Percentiles rank a stretch among this genome's conserved stretches.
Conservation (phyloP, 1,139 yeast genomes). For the Nakaseomyces delphensis region DNA sequence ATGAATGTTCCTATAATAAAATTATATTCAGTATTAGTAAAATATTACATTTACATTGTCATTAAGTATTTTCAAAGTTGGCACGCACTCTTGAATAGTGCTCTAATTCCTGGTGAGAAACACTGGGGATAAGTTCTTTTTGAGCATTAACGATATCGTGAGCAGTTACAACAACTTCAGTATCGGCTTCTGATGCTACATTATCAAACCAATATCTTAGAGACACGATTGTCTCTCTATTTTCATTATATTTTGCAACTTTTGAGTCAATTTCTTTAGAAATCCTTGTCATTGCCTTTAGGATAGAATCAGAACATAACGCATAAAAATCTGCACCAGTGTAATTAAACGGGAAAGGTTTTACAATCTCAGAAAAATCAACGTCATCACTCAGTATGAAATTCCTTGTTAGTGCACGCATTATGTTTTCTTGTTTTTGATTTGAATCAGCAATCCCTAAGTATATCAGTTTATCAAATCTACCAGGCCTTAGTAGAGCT, state of each 20-base stretch:
- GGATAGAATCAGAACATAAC: slow-evolving; percentile 86
- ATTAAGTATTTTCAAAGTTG: slow-evolving; percentile 47
- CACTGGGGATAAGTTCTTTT: slow-evolving; percentile 67
- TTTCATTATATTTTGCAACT: slow-evolving; percentile 44
- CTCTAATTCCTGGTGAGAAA: slow-evolving; percentile 74
- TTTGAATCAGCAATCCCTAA: slow-evolving; percentile 88
- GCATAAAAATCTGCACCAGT: slow-evolving; percentile 99
- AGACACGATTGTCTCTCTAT: slow-evolving; percentile 38
- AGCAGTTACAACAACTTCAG: slow-evolving; percentile 56
- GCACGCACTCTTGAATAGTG: slow-evolving; percentile 73
- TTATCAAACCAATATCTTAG: slow-evolving; percentile 91
- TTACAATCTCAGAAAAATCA: slow-evolving; percentile 52
- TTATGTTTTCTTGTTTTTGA: slow-evolving; percentile 76
- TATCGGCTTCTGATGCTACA: slow-evolving; percentile 59
- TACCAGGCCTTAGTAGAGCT: slow-evolving; percentile 87
- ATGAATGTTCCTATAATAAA: neutral
- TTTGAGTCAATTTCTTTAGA: slow-evolving; percentile 69
- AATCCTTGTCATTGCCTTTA: slow-evolving; percentile 87
- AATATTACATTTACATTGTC: neutral
- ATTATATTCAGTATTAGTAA: neutral
- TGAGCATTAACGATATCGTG: slow-evolving; percentile 73
- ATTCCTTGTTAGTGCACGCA: slow-evolving; percentile 83
- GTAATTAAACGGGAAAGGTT: slow-evolving; percentile 72
- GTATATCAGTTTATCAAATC: slow-evolving; percentile 91
- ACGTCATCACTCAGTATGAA: slow-evolving; percentile 57